Base-by-base conservation (phyloP, 1,139 yeast genomes). In the Hansenula sp. region DNA sequence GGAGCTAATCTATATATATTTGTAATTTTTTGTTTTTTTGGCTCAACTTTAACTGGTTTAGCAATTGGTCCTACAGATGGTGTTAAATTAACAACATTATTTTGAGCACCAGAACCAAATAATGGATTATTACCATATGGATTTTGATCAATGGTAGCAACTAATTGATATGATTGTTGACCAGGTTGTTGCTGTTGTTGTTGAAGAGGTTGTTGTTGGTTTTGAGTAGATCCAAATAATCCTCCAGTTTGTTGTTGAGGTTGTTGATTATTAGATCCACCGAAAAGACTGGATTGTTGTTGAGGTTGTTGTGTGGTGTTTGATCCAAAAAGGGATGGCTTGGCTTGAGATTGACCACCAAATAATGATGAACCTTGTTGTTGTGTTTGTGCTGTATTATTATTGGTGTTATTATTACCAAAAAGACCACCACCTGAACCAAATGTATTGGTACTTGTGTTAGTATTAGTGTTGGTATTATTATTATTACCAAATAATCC, bases 111-210 rank as follows among this genome's bases (percentile, higher is more conserved):
- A n/a, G 59, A 47, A 14, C 67, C 64, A 63, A 77, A 82, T 39
- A 81, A 65, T 6, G 87, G 87, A 56, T 80, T 82, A 47, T 71
- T 71, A 3, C 92, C 90, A 58, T 82, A 84, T 32, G 94, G 92
- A 57, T 84, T 84, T 46, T 74, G 80, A 32, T 74, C 70, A 42
- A 71, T 68, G 27, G 79, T 66, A 29, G 75, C 77, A 32, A 68
- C 56, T 29, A 61, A 50, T 57, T 56, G 66, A 53, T 44, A 67
- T 29, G 38, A 44, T 36, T 41, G 52, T 41, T 44, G 51, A 51
- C 34, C 43, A 33, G 27, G 38, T 32, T 42, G 47, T 8, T 24
- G 36, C 21, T 32, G 39, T 20, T 32, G 40, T 31, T 31, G 39
- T 31, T 29, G 47, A 34, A 37, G 45, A 37, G 28, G 37, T 24